Conservation (phyloP, 1,284 basidiomycete genomes). For the Sanguinoderma infundibulare region DNA sequence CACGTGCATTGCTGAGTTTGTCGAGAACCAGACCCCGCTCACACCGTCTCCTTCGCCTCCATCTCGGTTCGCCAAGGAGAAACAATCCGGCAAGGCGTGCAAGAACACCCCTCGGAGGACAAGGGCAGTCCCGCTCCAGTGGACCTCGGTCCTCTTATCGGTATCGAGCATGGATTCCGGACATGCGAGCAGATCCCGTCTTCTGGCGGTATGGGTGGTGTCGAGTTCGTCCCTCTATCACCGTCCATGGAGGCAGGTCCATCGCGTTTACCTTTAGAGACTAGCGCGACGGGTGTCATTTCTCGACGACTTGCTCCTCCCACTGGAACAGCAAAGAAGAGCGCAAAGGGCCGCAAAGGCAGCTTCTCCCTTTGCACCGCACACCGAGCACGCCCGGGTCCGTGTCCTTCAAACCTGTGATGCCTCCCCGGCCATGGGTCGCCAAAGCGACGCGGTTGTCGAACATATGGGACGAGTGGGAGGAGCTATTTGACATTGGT, state of each 20-base stretch:
- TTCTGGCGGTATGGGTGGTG: constrained; percentile 64
- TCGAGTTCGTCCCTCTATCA: constrained; percentile 51
- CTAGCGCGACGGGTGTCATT: constrained; percentile 20
- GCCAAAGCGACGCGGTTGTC: no score
- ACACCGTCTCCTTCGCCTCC: constrained; percentile 34
- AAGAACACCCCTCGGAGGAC: constrained; percentile 1
- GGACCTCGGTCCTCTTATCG: constrained; percentile 75
- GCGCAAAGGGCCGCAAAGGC: constrained; percentile 34
- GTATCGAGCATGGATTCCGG: constrained; percentile 67
- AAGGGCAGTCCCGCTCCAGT: constrained; percentile 24
- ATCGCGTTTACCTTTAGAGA: constrained; percentile 12
- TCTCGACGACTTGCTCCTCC: constrained; percentile 17
- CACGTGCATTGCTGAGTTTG: constrained; percentile 67
- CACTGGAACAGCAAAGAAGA: constrained; percentile 17
- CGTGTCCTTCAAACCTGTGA: no score
- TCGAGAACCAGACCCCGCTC: constrained; percentile 48
- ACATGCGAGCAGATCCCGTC: constrained; percentile 56
- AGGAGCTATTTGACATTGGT: no score
- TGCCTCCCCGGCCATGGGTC: no score
- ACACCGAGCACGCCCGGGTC: no score
- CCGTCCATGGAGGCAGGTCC: constrained; percentile 25
- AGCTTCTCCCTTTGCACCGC: no score
- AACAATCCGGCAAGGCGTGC: neutral
- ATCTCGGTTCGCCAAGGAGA: constrained; percentile 18
- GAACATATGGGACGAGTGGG: no score